phyloP scores from a whole-genome alignment of 345 rosid genomes.

The Odontarrhena argentea region DNA sequence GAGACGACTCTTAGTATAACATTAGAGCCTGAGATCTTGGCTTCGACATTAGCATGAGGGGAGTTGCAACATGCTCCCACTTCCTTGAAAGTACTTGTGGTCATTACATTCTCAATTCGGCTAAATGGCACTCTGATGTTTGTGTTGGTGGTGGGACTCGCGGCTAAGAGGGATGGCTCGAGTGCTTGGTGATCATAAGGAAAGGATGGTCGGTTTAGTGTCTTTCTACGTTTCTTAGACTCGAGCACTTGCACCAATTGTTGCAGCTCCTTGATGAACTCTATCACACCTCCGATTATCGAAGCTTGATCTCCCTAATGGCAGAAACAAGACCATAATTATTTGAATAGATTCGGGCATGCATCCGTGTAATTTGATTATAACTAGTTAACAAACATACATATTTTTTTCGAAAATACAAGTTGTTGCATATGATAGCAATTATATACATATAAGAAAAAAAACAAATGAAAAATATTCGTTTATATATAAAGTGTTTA shows the following conservation, averaged over 20 bases:
- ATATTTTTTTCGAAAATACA: not conserved
- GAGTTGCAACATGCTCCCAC: slow-evolving; percentile 79
- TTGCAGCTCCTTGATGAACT: slow-evolving; percentile 88
- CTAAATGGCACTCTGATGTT: slow-evolving; percentile 28
- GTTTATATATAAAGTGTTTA: not conserved
- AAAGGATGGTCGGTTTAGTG: slow-evolving; percentile 59
- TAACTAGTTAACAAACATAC: not conserved
- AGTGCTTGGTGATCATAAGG: slow-evolving; percentile 39
- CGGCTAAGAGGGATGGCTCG: slow-evolving; percentile 29
- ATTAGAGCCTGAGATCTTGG: slow-evolving; percentile 82
- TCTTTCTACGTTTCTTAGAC: slow-evolving; percentile 82
- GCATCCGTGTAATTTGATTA: not conserved
- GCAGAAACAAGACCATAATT: slow-evolving; percentile 16
- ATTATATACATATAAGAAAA: not conserved
- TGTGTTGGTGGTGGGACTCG: not conserved
- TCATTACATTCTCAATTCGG: slow-evolving; percentile 39
- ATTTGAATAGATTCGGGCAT: slow-evolving; percentile 21
- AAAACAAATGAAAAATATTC: not conserved
- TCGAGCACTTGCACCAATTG: slow-evolving; percentile 79
- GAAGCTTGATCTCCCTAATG: slow-evolving; percentile 96
- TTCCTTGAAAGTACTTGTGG: slow-evolving; percentile 46
- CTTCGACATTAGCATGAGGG: slow-evolving; percentile 85
- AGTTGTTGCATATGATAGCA: not conserved
- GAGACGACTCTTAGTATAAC: slow-evolving; percentile 69
- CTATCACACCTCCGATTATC: slow-evolving; percentile 85